Percentiles rank a stretch among this genome's conserved stretches.
These are phyloP conservation scores for Arctium lappa DNA, from an alignment of 129 eudicot genomes.

Conservation along the genomic window DNA sequence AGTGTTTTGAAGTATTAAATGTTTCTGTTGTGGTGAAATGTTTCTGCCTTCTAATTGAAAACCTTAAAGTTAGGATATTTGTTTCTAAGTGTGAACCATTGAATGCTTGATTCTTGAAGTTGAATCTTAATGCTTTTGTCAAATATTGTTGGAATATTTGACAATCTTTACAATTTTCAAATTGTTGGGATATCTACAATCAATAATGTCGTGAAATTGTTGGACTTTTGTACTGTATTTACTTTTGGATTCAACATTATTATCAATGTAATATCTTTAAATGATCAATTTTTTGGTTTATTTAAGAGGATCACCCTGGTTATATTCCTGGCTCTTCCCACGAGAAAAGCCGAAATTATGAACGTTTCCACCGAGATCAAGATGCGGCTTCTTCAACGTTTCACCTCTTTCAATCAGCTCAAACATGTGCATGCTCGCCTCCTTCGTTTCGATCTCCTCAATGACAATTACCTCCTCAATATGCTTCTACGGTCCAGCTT, in stretches of 20 bases:
- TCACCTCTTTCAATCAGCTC: conserved; percentile 46
- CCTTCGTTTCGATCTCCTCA: conserved; percentile 42
- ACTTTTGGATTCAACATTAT: neutral
- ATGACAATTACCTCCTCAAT: conserved; percentile 59
- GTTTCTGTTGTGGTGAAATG: no score
- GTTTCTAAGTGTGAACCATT: no score
- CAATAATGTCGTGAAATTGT: no score
- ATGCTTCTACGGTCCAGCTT: conserved; percentile 46
- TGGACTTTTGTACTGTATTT: neutral
- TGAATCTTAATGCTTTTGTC: no score
- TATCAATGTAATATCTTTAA: neutral
- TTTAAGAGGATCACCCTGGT: neutral
- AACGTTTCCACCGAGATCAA: conserved; percentile 34
- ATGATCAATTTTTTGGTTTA: no score
- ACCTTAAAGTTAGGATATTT: no score
- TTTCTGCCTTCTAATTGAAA: no score
- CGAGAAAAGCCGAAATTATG: conserved; percentile 10
- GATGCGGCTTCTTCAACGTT: conserved; percentile 35
- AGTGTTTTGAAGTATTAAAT: no score
- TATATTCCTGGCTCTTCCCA: neutral
- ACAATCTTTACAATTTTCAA: no score
- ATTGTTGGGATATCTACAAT: no score
- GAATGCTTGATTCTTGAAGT: no score
- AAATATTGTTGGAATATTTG: no score
- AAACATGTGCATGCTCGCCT: conserved; percentile 71